Conservation (phyloP, 345 rosid species). For the Populus nigra region DNA sequence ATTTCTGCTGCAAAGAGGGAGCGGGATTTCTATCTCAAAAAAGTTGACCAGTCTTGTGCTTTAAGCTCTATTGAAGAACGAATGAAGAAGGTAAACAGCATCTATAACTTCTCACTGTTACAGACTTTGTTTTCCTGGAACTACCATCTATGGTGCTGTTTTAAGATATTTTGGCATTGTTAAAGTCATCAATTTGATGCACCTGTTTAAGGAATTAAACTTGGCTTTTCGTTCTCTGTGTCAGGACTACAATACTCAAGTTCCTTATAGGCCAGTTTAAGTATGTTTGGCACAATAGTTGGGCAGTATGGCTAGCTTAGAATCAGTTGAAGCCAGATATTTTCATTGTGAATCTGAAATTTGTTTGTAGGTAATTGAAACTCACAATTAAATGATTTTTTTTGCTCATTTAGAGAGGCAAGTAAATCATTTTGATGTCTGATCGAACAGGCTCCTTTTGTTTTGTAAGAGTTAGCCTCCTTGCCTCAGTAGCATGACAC, state of each 20-base stretch:
- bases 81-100: constrained; percentile 60
- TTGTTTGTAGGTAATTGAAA: background rate
- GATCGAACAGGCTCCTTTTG: background rate
- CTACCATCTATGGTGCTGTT: no score
- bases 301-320: background rate
- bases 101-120: background rate
- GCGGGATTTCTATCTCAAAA: constrained; percentile 72
- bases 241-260: background rate
- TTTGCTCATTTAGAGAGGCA: background rate
- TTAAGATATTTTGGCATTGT: no score
- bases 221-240: background rate
- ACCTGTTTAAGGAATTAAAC: no score
- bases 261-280: background rate
- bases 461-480: background rate
- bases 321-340: background rate
- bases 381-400: background rate
- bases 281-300: background rate
- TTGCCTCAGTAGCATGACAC: background rate
- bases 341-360: background rate
- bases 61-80: constrained; percentile 67
- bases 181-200: no score
- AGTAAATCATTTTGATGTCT: background rate
- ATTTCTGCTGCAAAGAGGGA: constrained; percentile 90
- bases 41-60: constrained; percentile 71
- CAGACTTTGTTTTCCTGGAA: no score